Evolutionary conservation across 2,329 filamentous ascomycete species (phyloP).

Genomic region (Parascedosporium putredinis): DNA sequence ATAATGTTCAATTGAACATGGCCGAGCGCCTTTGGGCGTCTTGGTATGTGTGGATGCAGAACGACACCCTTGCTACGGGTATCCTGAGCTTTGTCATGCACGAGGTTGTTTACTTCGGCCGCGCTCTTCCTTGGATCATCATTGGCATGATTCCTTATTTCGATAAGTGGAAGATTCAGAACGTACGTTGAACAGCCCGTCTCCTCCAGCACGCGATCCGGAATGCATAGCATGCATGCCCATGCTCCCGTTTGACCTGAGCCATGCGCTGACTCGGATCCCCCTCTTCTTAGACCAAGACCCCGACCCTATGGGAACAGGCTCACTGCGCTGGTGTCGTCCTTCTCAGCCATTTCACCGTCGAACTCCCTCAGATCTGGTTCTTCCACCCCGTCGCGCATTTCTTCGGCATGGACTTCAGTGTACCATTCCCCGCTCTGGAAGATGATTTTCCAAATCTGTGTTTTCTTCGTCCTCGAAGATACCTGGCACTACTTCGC

Average conservation of each 20-base stretch:
- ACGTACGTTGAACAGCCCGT: conserved; percentile 38
- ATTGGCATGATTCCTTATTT: conserved; percentile 82
- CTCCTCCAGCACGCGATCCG: not conserved
- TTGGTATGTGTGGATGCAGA: conserved; percentile 98
- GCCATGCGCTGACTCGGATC: not conserved
- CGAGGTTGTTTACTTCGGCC: conserved; percentile 89
- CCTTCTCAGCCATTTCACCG: conserved; percentile 90
- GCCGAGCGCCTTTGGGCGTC: conserved; percentile 31
- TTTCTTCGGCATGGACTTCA: conserved; percentile 79
- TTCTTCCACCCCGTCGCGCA: conserved; percentile 96
- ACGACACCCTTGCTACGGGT: conserved; percentile 90
- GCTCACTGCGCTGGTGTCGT: conserved; percentile 90
- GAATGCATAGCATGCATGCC: not conserved
- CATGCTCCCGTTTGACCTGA: not conserved
- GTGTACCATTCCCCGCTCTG: conserved; percentile 79
- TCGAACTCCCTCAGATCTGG: conserved; percentile 98
- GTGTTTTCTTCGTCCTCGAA: conserved; percentile 89
- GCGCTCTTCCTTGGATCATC: conserved; percentile 82
- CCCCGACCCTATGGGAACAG: conserved; percentile 87
- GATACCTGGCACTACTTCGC: conserved; percentile 98
- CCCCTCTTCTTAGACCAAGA: conserved; percentile 46
- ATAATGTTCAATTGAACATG: conserved; percentile 48
- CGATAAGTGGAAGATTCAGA: conserved; percentile 90
- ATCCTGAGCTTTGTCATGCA: conserved; percentile 97
- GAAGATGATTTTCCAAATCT: conserved; percentile 86